A percentile compares a stretch with the other conserved stretches of the same genome.
Conservation (phyloP, 1,284 basidiomycete species). For the Papiliotrema fonsecae region DNA sequence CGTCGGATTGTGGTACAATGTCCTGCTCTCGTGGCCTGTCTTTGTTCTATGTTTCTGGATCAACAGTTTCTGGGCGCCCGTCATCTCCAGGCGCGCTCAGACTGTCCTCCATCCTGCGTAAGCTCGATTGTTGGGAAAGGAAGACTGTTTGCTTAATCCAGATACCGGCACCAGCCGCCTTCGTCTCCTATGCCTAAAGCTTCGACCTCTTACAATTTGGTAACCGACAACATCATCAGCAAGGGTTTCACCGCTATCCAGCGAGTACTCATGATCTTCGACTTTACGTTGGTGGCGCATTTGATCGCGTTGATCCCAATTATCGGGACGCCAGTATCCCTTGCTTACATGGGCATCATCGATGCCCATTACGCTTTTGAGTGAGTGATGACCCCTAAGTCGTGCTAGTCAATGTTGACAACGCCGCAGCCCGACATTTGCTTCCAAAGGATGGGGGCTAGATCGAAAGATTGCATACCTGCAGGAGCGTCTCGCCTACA, state of each 20-base stretch:
- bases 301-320: conserved; percentile 38
- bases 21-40: conserved; percentile 44
- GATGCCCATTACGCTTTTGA: conserved; percentile 48
- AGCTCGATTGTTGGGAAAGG: conserved; percentile 6
- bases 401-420: too few relatives aligned
- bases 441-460: conserved; percentile 37
- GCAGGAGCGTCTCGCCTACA: conserved; percentile 37
- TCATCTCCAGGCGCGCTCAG: conserved; percentile 41
- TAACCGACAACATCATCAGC: conserved; percentile 11
- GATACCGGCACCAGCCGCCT: conserved; percentile 39
- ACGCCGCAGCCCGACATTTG: conserved; percentile 43
- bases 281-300: conserved; percentile 44
- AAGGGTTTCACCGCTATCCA: conserved; percentile 29
- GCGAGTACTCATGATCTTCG: conserved; percentile 41
- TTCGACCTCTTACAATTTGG: conserved; percentile 3
- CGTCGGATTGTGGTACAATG: conserved; percentile 45
- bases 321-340: conserved; percentile 28
- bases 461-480: conserved; percentile 35
- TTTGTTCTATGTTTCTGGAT: conserved; percentile 46
- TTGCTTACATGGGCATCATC: conserved; percentile 43
- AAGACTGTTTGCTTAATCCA: conserved; percentile 5
- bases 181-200: conserved; percentile 10
- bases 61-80: conserved; percentile 43
- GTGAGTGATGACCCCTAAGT: conserved; percentile 31
- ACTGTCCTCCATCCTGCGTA: conserved; percentile 40